Base-by-base conservation (phyloP, 257 asterid genomes). In the Ehretia macrophylla region DNA sequence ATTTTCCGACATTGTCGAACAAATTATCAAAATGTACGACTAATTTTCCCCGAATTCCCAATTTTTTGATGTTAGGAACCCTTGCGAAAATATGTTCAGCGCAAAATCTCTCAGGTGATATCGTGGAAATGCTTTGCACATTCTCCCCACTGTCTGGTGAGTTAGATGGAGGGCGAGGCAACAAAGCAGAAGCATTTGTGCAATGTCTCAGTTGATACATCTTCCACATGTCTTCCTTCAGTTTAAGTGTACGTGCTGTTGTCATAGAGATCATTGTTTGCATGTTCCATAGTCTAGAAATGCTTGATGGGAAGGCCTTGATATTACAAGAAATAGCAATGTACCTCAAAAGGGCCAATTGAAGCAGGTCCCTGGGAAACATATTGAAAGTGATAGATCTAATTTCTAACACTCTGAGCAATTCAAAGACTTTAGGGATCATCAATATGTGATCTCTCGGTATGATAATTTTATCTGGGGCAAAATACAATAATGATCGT, bases 401-500 rank as follows among this genome's bases (percentile, higher is more conserved):
- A 6, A 49, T 38, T 4, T 72, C 68, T 51, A 79, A 50, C n/a
- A 75, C 74, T 14, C 78, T 68, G 3, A 79, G 72, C 27, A 66
- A 23, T 10, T 59, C 64, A 51, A 77, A 80, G 17, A 68, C 65
- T 6, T 60, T 62, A n/a, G n/a, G n/a, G n/a, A n/a, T n/a, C n/a
- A n/a, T n/a, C n/a, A n/a, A n/a, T n/a, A n/a, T n/a, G n/a, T n/a
- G n/a, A n/a, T n/a, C n/a, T n/a, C n/a, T n/a, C n/a, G n/a, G n/a
- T n/a, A n/a, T n/a, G n/a, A n/a, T n/a, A n/a, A n/a, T n/a, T n/a
- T n/a, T n/a, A n/a, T n/a, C n/a, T n/a, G 0, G 71, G 74, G 46
- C 60, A 49, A 75, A 70, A 49, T 79, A 73, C 40, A 23, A 55
- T 49, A 82, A 71, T 10, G 85, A 82, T 8, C 88, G 80, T 1